Conservation (phyloP, 2,329 filamentous ascomycete species). For the Epichloe bromicola region DNA sequence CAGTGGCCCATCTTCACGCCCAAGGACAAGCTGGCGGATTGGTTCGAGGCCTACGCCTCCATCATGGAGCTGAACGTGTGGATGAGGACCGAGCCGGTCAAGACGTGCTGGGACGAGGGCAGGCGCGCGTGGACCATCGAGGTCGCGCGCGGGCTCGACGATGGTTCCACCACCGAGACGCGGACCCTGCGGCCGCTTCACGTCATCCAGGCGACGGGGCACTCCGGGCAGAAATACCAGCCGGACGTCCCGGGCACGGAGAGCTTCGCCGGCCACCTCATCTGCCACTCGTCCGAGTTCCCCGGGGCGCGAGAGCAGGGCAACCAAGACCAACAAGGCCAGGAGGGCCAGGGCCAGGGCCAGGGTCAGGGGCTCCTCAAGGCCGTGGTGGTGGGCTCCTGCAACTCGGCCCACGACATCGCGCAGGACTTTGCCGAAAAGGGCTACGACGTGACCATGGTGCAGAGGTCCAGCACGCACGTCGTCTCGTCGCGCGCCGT, state of each 20-base stretch:
- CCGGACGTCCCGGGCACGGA: conserved; percentile 44
- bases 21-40: conserved; percentile 59
- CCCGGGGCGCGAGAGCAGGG: conserved; percentile 31
- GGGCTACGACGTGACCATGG: conserved; percentile 54
- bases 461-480: conserved; percentile 54
- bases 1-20: conserved; percentile 59
- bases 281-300: conserved; percentile 52
- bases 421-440: conserved; percentile 54
- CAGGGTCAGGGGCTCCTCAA: conserved; percentile 36
- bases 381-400: conserved; percentile 52
- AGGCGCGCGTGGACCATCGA: conserved; percentile 41
- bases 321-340: too few relatives aligned
- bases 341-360: conserved; percentile 16
- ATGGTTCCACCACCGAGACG: conserved; percentile 33
- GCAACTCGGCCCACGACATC: conserved; percentile 58
- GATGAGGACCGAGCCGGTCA: conserved; percentile 37
- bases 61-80: conserved; percentile 58
- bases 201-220: conserved; percentile 54
- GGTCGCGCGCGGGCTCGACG: conserved; percentile 34
- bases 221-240: conserved; percentile 51
- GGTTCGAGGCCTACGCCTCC: conserved; percentile 51
- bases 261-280: conserved; percentile 42
- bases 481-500: conserved; percentile 46
- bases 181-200: conserved; percentile 48
- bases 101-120: conserved; percentile 36